Percentiles rank a stretch among this genome's conserved stretches.
These are phyloP conservation scores for Hydnomerulius pinastri DNA, from an alignment of 768 basidiomycete species.

Conservation along the genomic window DNA sequence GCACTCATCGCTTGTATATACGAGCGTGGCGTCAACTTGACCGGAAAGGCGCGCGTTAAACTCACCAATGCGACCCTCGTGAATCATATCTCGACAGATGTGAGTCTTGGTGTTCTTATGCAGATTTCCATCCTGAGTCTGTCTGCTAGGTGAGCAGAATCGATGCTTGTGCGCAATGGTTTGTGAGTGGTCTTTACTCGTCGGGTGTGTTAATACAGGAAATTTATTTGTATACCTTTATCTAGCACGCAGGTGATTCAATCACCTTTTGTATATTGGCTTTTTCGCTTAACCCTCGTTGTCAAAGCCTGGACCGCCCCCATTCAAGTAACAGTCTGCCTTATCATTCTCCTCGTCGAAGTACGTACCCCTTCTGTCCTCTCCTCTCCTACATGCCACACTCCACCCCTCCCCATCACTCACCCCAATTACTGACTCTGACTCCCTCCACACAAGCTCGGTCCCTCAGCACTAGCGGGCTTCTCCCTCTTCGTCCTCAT, in stretches of 20 bases:
- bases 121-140: neutral
- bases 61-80: conserved; percentile 62
- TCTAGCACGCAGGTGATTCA: conserved; percentile 42
- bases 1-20: conserved; percentile 73
- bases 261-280: neutral
- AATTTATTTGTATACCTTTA: neutral
- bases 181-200: conserved; percentile 45
- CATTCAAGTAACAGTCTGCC: conserved; percentile 60
- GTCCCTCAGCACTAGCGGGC: conserved; percentile 69
- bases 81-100: conserved; percentile 68
- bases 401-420: no score
- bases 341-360: conserved; percentile 60
- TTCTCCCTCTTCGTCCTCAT: conserved; percentile 66
- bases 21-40: conserved; percentile 64
- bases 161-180: conserved; percentile 70
- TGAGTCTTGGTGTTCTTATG: conserved; percentile 31
- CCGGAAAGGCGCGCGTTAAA: conserved; percentile 62
- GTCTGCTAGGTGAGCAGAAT: conserved; percentile 51
- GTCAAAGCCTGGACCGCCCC: conserved; percentile 63
- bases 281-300: conserved; percentile 1
- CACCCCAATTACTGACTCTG: no score
- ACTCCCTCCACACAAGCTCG: conserved; percentile 61
- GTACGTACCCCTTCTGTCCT: no score
- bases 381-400: no score
- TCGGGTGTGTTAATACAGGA: neutral